A percentile compares a stretch with the other conserved stretches of the same genome.
These are phyloP conservation scores for Silene vulgaris DNA, from an alignment of 179 eudicot genomes.

Conservation along the genomic window DNA sequence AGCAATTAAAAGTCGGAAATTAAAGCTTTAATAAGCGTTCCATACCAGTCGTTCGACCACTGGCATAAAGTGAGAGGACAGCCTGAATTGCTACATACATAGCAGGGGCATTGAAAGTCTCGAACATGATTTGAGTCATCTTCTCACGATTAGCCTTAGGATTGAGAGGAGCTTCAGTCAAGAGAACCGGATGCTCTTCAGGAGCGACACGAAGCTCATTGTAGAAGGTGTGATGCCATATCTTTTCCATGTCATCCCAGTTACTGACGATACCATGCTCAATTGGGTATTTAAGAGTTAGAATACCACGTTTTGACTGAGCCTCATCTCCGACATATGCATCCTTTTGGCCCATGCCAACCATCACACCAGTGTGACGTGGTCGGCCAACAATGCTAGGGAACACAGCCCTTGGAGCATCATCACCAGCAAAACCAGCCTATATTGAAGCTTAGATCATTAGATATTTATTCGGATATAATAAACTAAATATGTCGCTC, in stretches of 20 bases:
- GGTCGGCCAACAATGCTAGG: neutral
- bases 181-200: neutral
- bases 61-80: neutral
- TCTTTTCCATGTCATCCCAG: conserved; percentile 4
- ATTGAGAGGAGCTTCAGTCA: neutral
- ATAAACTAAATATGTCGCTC: neutral
- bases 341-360: neutral
- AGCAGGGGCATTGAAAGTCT: neutral
- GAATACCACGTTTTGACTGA: neutral
- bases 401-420: neutral
- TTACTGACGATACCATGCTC: neutral
- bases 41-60: conserved; percentile 4
- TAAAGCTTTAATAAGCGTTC: neutral
- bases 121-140: neutral
- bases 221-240: neutral
- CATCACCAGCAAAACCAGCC: neutral
- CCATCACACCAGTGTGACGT: conserved; percentile 3
- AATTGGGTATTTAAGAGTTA: neutral
- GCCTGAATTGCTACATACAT: conserved; percentile 7
- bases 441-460: neutral
- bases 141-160: neutral
- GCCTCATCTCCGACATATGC: neutral
- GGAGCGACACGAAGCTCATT: neutral
- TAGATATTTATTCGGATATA: no score
- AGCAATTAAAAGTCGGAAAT: no score